Evolutionary conservation across 1,284 basidiomycete species (phyloP), one percentile per base, ranked within the genome.

Genomic region (Schizopora paradoxa): DNA sequence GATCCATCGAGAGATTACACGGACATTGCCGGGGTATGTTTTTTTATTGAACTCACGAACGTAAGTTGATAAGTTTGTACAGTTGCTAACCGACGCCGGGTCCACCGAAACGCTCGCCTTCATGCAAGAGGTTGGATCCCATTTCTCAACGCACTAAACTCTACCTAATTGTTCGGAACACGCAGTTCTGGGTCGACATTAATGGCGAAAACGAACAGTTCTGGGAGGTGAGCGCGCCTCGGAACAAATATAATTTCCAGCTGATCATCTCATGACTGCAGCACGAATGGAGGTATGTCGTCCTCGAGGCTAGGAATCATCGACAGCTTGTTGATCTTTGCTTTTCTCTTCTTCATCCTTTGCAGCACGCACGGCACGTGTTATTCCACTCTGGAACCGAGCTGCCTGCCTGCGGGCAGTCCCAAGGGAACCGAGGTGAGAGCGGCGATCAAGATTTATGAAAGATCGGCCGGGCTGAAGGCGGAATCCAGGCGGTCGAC

Each of bases 231-330:
- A 25, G 74, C 51, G 23, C 19, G 11, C 18, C 23, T 28, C 6
- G 29, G n/a, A 35, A 26, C 5, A 27, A 25, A 6, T 19, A 26
- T 25, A 10, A 14, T n/a, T 18, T 43, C 32, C 21, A 29, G 31
- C 47, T 50, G 49, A 5, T 13, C 34, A 51, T 40, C 41, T 46
- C 18, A 36, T 61, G 48, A 27, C 7, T 11, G 18, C 45, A 79
- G 77, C 82, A 86, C 51, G 83, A 85, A 61, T 86, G 82, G 84
- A 53, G 66, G 22, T 56, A 86, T 86, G n/a, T 88, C 86, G 2
- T 88, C 86, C 61, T 76, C 74, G 61, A 80, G 77, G 77, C n/a
- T 77, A 52, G 31, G 32, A 4, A 28, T 5, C 6, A 11, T 18
- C 22, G n/a, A n/a, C n/a, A n/a, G n/a, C n/a, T n/a, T n/a, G n/a